Conservation (phyloP, 2,329 filamentous ascomycete species). For the Berkeleyomyces basicola region DNA sequence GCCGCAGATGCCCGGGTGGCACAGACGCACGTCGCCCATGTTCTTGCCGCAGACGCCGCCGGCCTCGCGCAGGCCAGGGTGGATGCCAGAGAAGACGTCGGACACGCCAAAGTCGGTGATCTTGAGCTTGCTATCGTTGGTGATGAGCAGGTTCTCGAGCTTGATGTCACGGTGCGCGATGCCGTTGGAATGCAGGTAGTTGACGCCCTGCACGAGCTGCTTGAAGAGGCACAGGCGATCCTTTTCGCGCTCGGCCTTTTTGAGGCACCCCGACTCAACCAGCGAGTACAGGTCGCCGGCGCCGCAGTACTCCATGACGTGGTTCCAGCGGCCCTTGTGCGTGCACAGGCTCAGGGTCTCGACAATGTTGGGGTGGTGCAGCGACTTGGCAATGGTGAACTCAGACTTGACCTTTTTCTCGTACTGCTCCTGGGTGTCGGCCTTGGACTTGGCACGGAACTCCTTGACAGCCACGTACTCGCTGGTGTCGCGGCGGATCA, state of each 20-base stretch:
- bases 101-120: slow-evolving; percentile 87
- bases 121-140: slow-evolving; percentile 65
- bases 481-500: slow-evolving; percentile 50
- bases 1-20: slow-evolving; percentile 66
- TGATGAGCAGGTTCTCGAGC: slow-evolving; percentile 69
- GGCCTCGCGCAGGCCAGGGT: slow-evolving; percentile 59
- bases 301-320: slow-evolving; percentile 84
- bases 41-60: slow-evolving; percentile 57
- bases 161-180: slow-evolving; percentile 88
- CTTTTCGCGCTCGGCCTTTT: slow-evolving; percentile 41
- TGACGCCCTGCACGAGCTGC: slow-evolving; percentile 66
- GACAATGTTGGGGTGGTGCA: slow-evolving; percentile 77
- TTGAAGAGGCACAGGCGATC: slow-evolving; percentile 79
- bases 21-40: slow-evolving; percentile 55
- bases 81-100: slow-evolving; percentile 67
- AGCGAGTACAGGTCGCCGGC: slow-evolving; percentile 66
- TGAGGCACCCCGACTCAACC: slow-evolving; percentile 55
- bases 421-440: slow-evolving; percentile 59
- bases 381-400: slow-evolving; percentile 70
- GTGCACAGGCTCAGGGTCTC: slow-evolving; percentile 62
- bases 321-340: slow-evolving; percentile 62
- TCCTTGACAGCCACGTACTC: slow-evolving; percentile 77
- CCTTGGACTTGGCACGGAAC: slow-evolving; percentile 55
- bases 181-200: slow-evolving; percentile 66
- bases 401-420: slow-evolving; percentile 83